These are phyloP conservation scores for Digitaria exilis DNA, from an alignment of 202 grass and related monocot genomes.

Conservation along the genomic window DNA sequence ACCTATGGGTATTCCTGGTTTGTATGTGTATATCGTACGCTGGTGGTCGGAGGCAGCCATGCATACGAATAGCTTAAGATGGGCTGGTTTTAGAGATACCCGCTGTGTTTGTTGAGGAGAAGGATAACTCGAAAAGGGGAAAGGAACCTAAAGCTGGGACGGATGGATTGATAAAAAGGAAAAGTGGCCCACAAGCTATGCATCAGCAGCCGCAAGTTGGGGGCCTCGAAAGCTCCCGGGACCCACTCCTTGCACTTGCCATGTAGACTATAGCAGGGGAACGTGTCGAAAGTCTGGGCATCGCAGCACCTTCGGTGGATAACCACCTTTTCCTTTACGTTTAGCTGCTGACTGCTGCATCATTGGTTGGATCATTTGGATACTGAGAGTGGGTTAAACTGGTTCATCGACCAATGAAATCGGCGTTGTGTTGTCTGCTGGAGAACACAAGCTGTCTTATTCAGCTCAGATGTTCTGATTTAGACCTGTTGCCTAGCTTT, in stretches of 20 bases:
- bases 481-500: constrained; percentile 2
- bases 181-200: constrained; percentile 79
- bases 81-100: constrained; percentile 43
- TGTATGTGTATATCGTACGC: constrained; percentile 16
- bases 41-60: constrained; percentile 4
- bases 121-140: constrained; percentile 81
- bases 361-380: constrained; percentile 31
- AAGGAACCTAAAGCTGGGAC: constrained; percentile 73
- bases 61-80: constrained; percentile 40
- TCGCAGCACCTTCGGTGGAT: constrained; percentile 29
- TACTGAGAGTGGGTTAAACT: constrained; percentile 7
- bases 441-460: background rate
- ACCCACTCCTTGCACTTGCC: constrained; percentile 41
- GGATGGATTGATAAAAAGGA: constrained; percentile 86
- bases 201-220: constrained; percentile 59
- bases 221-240: constrained; percentile 27
- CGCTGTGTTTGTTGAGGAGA: constrained; percentile 53
- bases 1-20: background rate
- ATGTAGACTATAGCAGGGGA: constrained; percentile 35
- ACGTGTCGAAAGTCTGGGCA: constrained; percentile 65
- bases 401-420: constrained; percentile 17
- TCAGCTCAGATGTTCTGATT: constrained; percentile 33
- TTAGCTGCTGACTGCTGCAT: constrained; percentile 40
- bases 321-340: constrained; percentile 30
- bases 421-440: background rate